Evolutionary conservation across 192 early-diverging fungal genomes (phyloP).

Genomic region (Coemansia sp.): DNA sequence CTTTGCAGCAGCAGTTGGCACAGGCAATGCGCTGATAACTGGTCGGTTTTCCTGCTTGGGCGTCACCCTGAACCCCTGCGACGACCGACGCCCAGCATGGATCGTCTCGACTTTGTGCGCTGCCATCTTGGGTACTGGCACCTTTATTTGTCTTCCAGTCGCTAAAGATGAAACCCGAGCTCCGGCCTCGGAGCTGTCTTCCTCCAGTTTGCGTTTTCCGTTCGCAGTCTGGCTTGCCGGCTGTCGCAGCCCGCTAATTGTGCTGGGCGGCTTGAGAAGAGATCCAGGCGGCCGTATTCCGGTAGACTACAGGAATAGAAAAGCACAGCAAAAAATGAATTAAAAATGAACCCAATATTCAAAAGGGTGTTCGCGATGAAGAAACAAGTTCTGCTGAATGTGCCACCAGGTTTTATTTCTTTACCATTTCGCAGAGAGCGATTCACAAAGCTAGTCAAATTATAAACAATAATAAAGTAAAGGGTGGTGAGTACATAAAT

Average conservation of each 20-base stretch:
- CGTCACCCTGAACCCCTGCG: conserved; percentile 39
- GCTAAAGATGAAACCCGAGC: neutral
- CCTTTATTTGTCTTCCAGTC: conserved; percentile 8
- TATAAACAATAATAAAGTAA: too few species aligned
- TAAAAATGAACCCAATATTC: too few species aligned
- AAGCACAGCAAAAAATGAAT: neutral
- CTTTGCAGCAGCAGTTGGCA: neutral
- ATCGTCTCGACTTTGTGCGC: conserved; percentile 8
- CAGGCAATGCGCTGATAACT: neutral
- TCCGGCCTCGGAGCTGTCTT: neutral
- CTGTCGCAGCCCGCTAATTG: conserved; percentile 17
- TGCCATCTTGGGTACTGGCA: conserved; percentile 4
- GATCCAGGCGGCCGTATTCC: conserved; percentile 30
- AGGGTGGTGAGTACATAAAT: too few species aligned
- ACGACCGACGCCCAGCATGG: conserved; percentile 33
- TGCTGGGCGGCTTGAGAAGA: conserved; percentile 33
- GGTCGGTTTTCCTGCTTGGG: conserved; percentile 14
- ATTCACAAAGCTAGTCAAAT: too few species aligned
- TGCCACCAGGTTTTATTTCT: too few species aligned
- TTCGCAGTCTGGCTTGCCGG: neutral
- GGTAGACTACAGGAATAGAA: conserved; percentile 9
- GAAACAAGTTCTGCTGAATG: too few species aligned
- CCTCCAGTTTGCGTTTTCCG: conserved; percentile 26
- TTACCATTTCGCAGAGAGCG: too few species aligned
- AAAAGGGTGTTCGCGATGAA: neutral